Base-by-base conservation (phyloP, 768 basidiomycete genomes). In the Hysterangium stoloniferum region DNA sequence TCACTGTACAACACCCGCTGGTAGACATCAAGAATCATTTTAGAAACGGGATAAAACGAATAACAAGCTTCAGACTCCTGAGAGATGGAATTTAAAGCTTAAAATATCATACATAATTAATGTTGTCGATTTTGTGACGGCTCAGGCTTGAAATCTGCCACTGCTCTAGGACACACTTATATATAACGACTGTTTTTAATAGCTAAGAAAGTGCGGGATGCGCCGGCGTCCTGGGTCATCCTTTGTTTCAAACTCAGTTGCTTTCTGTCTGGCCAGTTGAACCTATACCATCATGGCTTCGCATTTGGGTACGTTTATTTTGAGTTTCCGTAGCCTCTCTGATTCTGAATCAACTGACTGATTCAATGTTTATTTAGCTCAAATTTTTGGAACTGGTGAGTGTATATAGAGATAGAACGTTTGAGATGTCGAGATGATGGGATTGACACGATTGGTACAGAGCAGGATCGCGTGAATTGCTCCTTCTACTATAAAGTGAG, bases 401-500 rank as follows among this genome's bases (percentile, higher is more conserved):
- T 59, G n/a, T 19, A n/a, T n/a, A n/a, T n/a, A n/a, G n/a, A n/a
- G n/a, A n/a, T n/a, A n/a, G 44, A 31, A 34, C 15, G 11, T 24
- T 27, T 17, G 36, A 12, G 12, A 15, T 52, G 48, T 44, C 17
- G 33, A 24, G 3, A n/a, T 11, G 13, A 36, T 36, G 19, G 44
- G 12, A 24, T 46, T 55, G 27, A 52, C 34, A 43, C n/a, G 25
- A 9, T n/a, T 35, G 15, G 37, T 54, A n/a, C 46, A 54, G 88
- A 91, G 67, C 88, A 90, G 66, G 87, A 90, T 64, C 84, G 94
- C 59, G 95, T 99, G 56, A 99, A 99, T 65, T 99, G 95, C 64
- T 97, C 94, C 1, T 98, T 99, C 73, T 98, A 96, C 71, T 93
- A 95, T 74, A 95, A 95, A 72, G 87, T n/a, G n/a, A n/a, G n/a